These are phyloP conservation scores for Fusarium annulatum DNA, from an alignment of 2,329 filamentous ascomycete genomes.

Conservation along the genomic window DNA sequence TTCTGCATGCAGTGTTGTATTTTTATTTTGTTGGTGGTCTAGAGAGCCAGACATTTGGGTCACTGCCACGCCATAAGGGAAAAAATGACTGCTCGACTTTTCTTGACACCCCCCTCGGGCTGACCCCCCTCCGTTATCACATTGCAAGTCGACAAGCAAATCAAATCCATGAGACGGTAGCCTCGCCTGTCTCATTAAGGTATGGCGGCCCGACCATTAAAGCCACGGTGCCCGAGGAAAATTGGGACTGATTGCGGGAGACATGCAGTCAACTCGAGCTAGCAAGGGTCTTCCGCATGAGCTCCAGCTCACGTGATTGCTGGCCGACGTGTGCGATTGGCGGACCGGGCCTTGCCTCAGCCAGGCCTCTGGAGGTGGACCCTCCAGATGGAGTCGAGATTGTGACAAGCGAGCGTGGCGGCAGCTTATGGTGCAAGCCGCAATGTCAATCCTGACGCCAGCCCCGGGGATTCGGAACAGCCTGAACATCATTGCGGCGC, in stretches of 20 bases:
- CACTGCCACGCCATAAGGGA: neutral
- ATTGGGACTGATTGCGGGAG: slow-evolving; percentile 47
- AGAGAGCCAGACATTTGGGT: slow-evolving; percentile 16
- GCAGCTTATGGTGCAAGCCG: slow-evolving; percentile 28
- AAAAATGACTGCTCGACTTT: slow-evolving; percentile 9
- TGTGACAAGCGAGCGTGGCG: slow-evolving; percentile 35
- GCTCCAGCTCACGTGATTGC: slow-evolving; percentile 49
- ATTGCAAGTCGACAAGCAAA: slow-evolving; percentile 5
- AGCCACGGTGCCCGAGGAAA: slow-evolving; percentile 43
- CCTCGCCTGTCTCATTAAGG: slow-evolving; percentile 36
- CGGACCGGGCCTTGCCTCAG: slow-evolving; percentile 51
- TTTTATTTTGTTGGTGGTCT: neutral
- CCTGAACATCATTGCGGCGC: neutral
- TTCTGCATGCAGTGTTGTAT: slow-evolving; percentile 7
- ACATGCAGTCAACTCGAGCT: slow-evolving; percentile 48
- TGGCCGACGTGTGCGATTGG: slow-evolving; percentile 52
- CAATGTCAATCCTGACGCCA: slow-evolving; percentile 37
- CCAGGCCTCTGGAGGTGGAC: slow-evolving; percentile 40
- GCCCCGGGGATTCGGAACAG: slow-evolving; percentile 34
- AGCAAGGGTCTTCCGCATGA: slow-evolving; percentile 52
- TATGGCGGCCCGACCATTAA: slow-evolving; percentile 36
- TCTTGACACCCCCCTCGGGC: neutral
- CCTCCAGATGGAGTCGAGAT: slow-evolving; percentile 20
- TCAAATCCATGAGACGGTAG: slow-evolving; percentile 30
- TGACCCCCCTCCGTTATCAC: neutral